These are phyloP conservation scores for Hypomontagnella submonticulosa DNA, from an alignment of 495 filamentous ascomycete genomes.

Conservation along the genomic window DNA sequence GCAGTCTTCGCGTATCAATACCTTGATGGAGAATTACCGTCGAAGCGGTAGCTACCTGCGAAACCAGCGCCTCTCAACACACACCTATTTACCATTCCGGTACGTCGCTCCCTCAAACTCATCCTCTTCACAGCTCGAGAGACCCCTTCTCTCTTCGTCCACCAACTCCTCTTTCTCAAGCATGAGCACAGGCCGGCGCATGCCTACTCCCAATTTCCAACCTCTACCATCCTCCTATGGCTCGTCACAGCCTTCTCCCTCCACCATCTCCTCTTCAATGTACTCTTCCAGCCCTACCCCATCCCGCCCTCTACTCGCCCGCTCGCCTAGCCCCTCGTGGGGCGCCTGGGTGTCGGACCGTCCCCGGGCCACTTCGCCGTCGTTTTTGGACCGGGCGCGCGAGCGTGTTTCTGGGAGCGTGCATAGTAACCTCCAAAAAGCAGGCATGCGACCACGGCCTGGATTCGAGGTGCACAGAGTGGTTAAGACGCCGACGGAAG, in stretches of 20 bases:
- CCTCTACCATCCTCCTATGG: neutral
- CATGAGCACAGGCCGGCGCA: neutral
- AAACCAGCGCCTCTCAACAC: no score
- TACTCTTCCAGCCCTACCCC: neutral
- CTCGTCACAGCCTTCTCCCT: neutral
- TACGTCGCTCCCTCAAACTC: no score
- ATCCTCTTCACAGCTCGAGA: neutral
- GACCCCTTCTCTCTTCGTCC: neutral
- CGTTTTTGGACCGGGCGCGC: conserved; percentile 27
- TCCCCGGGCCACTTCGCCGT: conserved; percentile 12
- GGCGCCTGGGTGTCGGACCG: conserved; percentile 28
- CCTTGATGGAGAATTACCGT: no score
- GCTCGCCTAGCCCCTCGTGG: conserved; percentile 9
- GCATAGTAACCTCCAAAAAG: conserved; percentile 19
- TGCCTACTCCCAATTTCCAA: neutral
- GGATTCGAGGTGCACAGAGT: conserved; percentile 38
- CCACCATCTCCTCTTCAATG: neutral
- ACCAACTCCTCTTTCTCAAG: neutral
- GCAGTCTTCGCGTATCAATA: conserved; percentile 1
- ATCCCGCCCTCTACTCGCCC: neutral
- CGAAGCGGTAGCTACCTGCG: no score
- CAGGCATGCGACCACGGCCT: conserved; percentile 2
- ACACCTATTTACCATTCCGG: no score
- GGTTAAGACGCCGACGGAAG: neutral
- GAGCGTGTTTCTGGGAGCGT: neutral